Evolutionary conservation across 805 yeast species (phyloP).

Genomic region (Kluyveromyces starmeri): DNA sequence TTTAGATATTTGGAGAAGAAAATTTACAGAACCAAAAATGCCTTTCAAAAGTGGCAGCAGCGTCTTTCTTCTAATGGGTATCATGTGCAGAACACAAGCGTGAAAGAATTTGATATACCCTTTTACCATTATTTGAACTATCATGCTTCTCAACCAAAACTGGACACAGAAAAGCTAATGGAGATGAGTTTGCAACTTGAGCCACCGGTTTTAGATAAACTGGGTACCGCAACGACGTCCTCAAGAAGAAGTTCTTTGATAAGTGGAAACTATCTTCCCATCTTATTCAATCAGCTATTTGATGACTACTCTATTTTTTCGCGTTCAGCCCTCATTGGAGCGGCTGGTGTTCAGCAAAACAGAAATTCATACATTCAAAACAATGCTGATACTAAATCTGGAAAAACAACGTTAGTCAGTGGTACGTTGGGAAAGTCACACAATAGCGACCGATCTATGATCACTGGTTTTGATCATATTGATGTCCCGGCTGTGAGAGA

Average conservation of each 20-base stretch:
- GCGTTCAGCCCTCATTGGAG: conserved; percentile 42
- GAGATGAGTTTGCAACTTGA: conserved; percentile 54
- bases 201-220: conserved; percentile 36
- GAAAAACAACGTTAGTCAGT: background rate
- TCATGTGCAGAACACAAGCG: background rate
- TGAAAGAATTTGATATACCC: conserved; percentile 31
- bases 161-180: conserved; percentile 50
- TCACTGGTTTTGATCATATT: conserved; percentile 41
- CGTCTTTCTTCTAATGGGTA: conserved; percentile 36
- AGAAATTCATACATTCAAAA: background rate
- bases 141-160: conserved; percentile 28
- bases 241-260: conserved; percentile 47
- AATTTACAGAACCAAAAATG: conserved; percentile 58
- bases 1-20: conserved; percentile 49
- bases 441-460: conserved; percentile 12
- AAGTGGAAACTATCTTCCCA: conserved; percentile 56
- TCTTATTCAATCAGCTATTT: conserved; percentile 49
- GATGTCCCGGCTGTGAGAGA: conserved; percentile 31
- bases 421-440: background rate
- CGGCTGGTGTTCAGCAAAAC: conserved; percentile 34
- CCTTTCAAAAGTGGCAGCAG: conserved; percentile 77
- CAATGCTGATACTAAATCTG: background rate
- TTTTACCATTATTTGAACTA: conserved; percentile 25
- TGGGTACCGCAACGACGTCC: conserved; percentile 29
- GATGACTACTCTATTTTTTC: conserved; percentile 52